Base-by-base conservation (phyloP, 108 stramenopile genomes). In the Pseudonitzschia delicatissima region DNA sequence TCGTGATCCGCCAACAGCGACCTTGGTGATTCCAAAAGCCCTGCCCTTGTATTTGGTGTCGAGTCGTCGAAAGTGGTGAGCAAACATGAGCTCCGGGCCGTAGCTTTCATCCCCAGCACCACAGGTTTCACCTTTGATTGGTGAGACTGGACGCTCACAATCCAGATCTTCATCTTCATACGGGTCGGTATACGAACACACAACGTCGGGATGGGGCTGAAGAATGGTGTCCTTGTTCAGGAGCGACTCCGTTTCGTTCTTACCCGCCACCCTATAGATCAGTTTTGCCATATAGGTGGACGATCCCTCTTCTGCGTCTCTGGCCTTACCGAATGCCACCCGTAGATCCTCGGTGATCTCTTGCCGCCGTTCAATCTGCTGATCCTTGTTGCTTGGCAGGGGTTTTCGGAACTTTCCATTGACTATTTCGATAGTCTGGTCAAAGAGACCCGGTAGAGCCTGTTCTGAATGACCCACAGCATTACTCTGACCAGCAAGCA, bases 401-500 rank as follows among this genome's bases (percentile, higher is more conserved):
- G 12, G 20, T 20, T 51, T 51, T 0, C 18, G 13, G 7, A 18
- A 25, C 4, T 28, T 3, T 23, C 25, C 21, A n/a, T n/a, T n/a
- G 21, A 51, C 0, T 5, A 29, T 28, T 5, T 5, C 0, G 27
- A 51, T 23, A 28, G 23, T 51, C 23, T 51, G 21, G 11, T 26
- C 7, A 23, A 51, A 51, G 21, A 51, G 11, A 2, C 23, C 50
- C 27, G 12, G 4, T 25, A 23, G 20, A 12, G 50, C 50, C 27
- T 51, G 50, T 12, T 26, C 11, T 11, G 50, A 51, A 26, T 23
- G 5, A 4, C 50, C 50, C 4, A 51, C 0, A 4, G 25, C 25
- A 23, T 51, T 51, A 23, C 50, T 51, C 50, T 51, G 50, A 13
- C 50, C 50, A 20, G 50, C 50, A 51, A 51, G 25, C 27, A 51